Base-by-base conservation (phyloP, 1,139 yeast species). In the Suhomyces bribrorum region DNA sequence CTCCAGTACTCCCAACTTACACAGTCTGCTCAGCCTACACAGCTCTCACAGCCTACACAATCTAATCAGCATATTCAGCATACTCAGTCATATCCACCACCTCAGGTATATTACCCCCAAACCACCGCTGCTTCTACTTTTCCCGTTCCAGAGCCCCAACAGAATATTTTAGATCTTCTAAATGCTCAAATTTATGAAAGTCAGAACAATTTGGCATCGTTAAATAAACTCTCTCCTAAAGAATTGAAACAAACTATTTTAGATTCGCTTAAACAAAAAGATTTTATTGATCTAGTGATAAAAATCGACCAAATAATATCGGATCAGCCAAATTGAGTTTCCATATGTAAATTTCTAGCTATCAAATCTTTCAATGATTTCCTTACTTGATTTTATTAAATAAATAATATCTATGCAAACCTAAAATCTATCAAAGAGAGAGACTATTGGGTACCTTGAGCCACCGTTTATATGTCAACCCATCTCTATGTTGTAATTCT, bases 381-480 rank as follows among this genome's bases (percentile, higher is more conserved):
- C n/a, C n/a, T 20, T 20, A 20, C 6, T n/a, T 5, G 23, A 20
- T 5, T 2, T 8, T 8, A 4, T 20, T 26, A 9, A 31, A 8
- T 29, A 26, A 36, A 20, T 28, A 3, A 20, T 28, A 3, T 13
- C 6, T 6, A 20, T 20, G 14, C 26, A 25, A 37, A 30, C 42
- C 30, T 31, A 27, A 12, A 31, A 24, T 8, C 29, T 28, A 11
- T 33, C 11, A 20, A 20, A 20, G 8, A n/a, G 23, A 8, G 11
- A 20, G 23, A 20, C 23, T 20, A 8, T 20, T 27, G 26, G 45
- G 37, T 13, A 52, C 37, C 45, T 68, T 74, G 2, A 56, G 54
- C 87, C 87, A 82, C 40, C 62, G 57, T 47, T 77, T 79, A 5
- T 80, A 66, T 2, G 62, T 62, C 34, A 81, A 57, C 0, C 87